Percentiles rank a stretch among this genome's conserved stretches.
Conservation (phyloP, 2,329 filamentous ascomycete species). For the Cordyceps fumosorosea region DNA sequence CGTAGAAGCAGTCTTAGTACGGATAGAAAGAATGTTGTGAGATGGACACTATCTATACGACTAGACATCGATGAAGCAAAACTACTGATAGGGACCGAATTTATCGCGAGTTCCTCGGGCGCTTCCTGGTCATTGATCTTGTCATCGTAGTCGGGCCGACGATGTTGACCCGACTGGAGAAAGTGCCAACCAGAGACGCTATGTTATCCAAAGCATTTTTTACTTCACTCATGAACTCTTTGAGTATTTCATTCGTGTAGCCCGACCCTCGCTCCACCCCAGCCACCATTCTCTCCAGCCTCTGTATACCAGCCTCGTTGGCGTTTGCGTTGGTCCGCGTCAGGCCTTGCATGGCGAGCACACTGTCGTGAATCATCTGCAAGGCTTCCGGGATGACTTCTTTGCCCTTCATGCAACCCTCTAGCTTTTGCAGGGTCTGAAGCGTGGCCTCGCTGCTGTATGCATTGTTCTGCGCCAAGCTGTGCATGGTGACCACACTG, state of each 20-base stretch:
- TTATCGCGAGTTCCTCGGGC: neutral
- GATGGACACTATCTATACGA: too few relatives aligned
- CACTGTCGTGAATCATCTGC: too few relatives aligned
- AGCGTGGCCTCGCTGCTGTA: neutral
- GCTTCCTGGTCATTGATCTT: neutral
- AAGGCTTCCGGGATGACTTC: neutral
- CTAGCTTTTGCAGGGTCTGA: neutral
- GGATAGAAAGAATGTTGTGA: neutral
- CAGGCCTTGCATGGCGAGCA: too few relatives aligned
- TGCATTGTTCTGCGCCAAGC: neutral
- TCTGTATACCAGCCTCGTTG: neutral
- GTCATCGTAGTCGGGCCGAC: neutral
- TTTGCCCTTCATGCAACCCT: neutral
- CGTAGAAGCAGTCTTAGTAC: neutral
- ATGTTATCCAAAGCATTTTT: neutral
- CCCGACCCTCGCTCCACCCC: neutral
- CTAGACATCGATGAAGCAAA: too few relatives aligned
- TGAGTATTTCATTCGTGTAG: neutral
- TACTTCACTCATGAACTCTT: neutral
- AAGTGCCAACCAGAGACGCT: neutral
- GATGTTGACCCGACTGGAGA: neutral
- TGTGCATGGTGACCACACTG: neutral
- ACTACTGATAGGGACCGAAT: too few relatives aligned
- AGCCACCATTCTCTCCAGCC: neutral
- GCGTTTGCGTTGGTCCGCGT: neutral